Conservation (phyloP, 2,329 filamentous ascomycete species). For the Aspergillus clavatus region DNA sequence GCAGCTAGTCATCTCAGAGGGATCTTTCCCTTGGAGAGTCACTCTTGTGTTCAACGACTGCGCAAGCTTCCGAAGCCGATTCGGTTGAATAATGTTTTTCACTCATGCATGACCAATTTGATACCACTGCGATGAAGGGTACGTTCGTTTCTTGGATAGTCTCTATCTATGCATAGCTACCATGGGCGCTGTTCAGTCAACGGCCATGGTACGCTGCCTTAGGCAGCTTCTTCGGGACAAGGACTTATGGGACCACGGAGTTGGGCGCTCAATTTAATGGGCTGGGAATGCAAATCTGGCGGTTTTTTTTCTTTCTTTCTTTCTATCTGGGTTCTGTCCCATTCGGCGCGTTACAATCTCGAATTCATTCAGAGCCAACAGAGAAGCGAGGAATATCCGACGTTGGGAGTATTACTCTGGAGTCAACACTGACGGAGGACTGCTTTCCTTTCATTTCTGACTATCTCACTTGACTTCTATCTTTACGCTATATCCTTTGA, state of each 20-base stretch:
- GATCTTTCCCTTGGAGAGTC: background rate
- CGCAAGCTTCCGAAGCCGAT: no score
- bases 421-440: slow-evolving; percentile 3
- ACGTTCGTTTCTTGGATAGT: slow-evolving; percentile 20
- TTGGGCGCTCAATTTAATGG: slow-evolving; percentile 1
- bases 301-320: background rate
- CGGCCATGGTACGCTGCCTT: background rate
- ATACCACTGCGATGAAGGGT: slow-evolving; percentile 15
- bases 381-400: slow-evolving; percentile 1
- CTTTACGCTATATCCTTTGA: slow-evolving; percentile 1
- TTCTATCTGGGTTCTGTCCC: background rate
- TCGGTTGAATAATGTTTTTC: no score
- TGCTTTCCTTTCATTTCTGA: background rate
- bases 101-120: background rate
- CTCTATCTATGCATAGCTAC: slow-evolving; percentile 6
- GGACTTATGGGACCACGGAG: background rate
- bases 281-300: slow-evolving; percentile 4
- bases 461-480: background rate
- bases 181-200: background rate
- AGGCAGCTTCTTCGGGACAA: background rate
- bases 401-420: background rate
- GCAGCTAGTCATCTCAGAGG: slow-evolving; percentile 10
- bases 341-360: background rate
- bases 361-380: background rate
- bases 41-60: no score